Conservation (phyloP, 2,329 filamentous ascomycete genomes). For the Colletotrichum tropicale region DNA sequence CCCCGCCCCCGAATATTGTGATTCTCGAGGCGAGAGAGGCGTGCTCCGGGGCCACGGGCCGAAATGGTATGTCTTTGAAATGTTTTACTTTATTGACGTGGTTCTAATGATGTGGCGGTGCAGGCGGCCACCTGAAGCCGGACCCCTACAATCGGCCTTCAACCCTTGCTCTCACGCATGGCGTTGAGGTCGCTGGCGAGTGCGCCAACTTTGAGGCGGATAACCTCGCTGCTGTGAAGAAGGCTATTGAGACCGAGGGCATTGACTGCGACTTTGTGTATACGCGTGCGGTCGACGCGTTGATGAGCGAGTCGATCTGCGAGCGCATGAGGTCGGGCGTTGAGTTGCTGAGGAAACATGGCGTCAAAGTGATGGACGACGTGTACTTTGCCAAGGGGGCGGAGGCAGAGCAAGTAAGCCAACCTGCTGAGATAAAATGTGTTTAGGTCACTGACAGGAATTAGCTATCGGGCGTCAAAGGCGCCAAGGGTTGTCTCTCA, state of each 20-base stretch:
- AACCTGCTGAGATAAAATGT: constrained; percentile 29
- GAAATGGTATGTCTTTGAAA: constrained; percentile 48
- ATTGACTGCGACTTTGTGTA: constrained; percentile 50
- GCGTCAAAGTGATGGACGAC: constrained; percentile 28
- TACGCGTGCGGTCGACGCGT: constrained; percentile 42
- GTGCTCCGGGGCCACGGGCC: constrained; percentile 57
- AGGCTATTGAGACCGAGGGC: constrained; percentile 36
- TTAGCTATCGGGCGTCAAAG: constrained; percentile 42
- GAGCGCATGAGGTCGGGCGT: constrained; percentile 29
- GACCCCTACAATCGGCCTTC: constrained; percentile 59
- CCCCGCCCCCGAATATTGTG: constrained; percentile 33
- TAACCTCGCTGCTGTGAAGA: constrained; percentile 40
- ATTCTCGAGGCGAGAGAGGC: constrained; percentile 55
- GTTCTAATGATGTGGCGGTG: constrained; percentile 34
- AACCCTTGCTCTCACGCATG: constrained; percentile 55
- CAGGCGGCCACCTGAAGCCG: constrained; percentile 54
- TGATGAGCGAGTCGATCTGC: constrained; percentile 29
- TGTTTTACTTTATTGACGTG: constrained; percentile 44
- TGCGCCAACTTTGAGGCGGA: constrained; percentile 54
- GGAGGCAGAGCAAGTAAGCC: constrained; percentile 32
- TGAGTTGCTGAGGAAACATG: constrained; percentile 32
- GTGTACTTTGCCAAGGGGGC: constrained; percentile 29
- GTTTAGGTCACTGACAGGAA: not conserved
- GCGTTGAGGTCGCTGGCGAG: constrained; percentile 27
- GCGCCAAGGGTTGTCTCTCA: constrained; percentile 45